Percentiles rank a stretch among this genome's conserved stretches.
Evolutionary conservation across 306 rosid species (phyloP).

Genomic region (Cicer yamashitae): DNA sequence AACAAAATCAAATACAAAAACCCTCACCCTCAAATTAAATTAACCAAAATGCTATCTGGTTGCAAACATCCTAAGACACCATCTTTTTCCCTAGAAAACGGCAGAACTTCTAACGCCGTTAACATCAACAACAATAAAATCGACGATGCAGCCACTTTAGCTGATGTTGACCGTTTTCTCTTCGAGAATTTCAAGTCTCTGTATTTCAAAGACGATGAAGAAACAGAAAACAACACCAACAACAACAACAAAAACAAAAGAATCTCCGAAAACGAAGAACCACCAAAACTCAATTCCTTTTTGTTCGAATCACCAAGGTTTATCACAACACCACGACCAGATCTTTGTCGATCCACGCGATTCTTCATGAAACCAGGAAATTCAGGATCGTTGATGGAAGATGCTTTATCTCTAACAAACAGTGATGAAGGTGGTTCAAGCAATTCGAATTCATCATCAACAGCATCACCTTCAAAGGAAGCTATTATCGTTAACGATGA

Average conservation of each 20-base stretch:
- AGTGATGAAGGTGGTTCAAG: conserved; percentile 55
- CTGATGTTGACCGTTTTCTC: conserved; percentile 81
- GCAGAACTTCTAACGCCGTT: background rate
- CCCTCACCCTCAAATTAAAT: conserved; percentile 47
- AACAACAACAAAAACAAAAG: background rate
- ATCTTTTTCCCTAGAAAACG: conserved; percentile 58
- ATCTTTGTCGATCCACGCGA: conserved; percentile 22
- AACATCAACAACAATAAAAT: background rate
- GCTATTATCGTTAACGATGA: background rate
- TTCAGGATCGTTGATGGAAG: conserved; percentile 63
- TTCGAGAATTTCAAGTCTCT: conserved; percentile 81
- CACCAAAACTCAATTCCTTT: conserved; percentile 28
- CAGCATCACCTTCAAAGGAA: conserved; percentile 6
- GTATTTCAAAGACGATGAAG: conserved; percentile 55
- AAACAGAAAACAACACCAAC: background rate
- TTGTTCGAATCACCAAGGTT: conserved; percentile 53
- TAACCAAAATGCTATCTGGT: conserved; percentile 59
- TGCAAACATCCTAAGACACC: conserved; percentile 76
- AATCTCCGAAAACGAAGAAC: conserved; percentile 2
- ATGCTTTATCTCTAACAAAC: conserved; percentile 42
- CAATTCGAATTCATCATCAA: conserved; percentile 27
- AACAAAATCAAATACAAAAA: conserved; percentile 59
- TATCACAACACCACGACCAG: background rate
- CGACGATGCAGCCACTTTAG: conserved; percentile 67
- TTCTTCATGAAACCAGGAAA: conserved; percentile 55